A percentile compares a stretch with the other conserved stretches of the same genome.
Evolutionary conservation across 2,329 filamentous ascomycete species (phyloP).

Genomic region (Scedosporium minutisporum): DNA sequence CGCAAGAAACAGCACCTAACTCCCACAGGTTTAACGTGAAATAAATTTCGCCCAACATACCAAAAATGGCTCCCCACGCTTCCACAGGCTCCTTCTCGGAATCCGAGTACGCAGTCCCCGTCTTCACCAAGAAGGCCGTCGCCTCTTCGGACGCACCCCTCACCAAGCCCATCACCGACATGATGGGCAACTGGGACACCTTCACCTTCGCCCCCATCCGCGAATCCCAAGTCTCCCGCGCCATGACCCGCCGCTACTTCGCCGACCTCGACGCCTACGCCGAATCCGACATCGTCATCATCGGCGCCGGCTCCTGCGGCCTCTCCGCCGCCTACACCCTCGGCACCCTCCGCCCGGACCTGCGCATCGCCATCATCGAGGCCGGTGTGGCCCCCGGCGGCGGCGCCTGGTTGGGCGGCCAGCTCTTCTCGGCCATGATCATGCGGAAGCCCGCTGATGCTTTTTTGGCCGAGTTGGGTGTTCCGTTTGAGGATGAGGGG

Average conservation of each 20-base stretch:
- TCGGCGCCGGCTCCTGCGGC: slow-evolving; percentile 83
- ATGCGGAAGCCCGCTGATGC: slow-evolving; percentile 87
- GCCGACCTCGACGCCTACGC: slow-evolving; percentile 78
- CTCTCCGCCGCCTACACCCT: slow-evolving; percentile 78
- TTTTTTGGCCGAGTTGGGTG: slow-evolving; percentile 71
- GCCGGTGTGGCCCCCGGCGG: slow-evolving; percentile 79
- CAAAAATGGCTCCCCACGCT: slow-evolving; percentile 67
- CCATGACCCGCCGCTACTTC: slow-evolving; percentile 93
- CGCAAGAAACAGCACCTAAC: background rate
- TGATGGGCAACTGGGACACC: slow-evolving; percentile 68
- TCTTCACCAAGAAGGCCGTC: slow-evolving; percentile 31
- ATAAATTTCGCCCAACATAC: slow-evolving; percentile 16
- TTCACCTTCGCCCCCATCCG: slow-evolving; percentile 83
- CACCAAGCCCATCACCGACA: slow-evolving; percentile 34
- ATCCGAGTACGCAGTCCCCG: slow-evolving; percentile 39
- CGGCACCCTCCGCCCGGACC: slow-evolving; percentile 72
- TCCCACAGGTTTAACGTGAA: slow-evolving; percentile 1
- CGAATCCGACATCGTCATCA: slow-evolving; percentile 88
- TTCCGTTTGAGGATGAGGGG: slow-evolving; percentile 81
- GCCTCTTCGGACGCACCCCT: slow-evolving; percentile 15
- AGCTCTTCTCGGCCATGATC: slow-evolving; percentile 91
- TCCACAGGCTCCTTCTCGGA: slow-evolving; percentile 36
- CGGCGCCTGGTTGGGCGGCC: slow-evolving; percentile 85
- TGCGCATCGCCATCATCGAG: slow-evolving; percentile 87
- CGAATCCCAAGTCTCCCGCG: slow-evolving; percentile 83